These are phyloP conservation scores for Metschnikowia drakensbergensis DNA, from an alignment of 805 yeast species.

Conservation along the genomic window DNA sequence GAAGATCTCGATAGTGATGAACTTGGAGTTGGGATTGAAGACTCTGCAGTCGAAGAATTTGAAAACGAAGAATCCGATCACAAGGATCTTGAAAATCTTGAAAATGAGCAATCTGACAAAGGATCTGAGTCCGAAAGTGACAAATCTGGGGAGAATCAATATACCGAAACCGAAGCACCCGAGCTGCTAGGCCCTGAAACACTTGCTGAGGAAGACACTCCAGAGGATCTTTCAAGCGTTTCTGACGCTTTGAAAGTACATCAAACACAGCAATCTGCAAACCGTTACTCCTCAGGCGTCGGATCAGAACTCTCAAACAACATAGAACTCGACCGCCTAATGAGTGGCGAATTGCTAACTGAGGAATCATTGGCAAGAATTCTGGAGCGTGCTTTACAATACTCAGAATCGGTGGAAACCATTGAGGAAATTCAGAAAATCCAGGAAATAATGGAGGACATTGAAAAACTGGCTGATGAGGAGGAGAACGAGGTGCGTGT, in stretches of 20 bases:
- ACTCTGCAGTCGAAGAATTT: slow-evolving; percentile 5
- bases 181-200: neutral
- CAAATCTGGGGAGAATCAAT: neutral
- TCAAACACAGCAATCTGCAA: neutral
- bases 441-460: neutral
- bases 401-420: neutral
- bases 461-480: neutral
- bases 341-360: neutral
- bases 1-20: slow-evolving; percentile 9
- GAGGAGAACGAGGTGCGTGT: neutral
- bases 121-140: neutral
- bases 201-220: neutral
- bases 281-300: neutral
- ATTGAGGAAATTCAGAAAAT: neutral
- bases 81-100: neutral
- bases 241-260: neutral
- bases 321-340: neutral
- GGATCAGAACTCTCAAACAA: neutral
- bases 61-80: neutral
- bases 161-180: neutral
- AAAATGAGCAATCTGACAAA: neutral
- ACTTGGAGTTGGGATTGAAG: slow-evolving; percentile 2
- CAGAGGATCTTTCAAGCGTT: neutral
- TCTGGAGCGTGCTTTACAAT: neutral
- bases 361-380: slow-evolving; percentile 1